Base-by-base conservation (phyloP, 2,329 filamentous ascomycete genomes). In the Cladobotryum protrusum region DNA sequence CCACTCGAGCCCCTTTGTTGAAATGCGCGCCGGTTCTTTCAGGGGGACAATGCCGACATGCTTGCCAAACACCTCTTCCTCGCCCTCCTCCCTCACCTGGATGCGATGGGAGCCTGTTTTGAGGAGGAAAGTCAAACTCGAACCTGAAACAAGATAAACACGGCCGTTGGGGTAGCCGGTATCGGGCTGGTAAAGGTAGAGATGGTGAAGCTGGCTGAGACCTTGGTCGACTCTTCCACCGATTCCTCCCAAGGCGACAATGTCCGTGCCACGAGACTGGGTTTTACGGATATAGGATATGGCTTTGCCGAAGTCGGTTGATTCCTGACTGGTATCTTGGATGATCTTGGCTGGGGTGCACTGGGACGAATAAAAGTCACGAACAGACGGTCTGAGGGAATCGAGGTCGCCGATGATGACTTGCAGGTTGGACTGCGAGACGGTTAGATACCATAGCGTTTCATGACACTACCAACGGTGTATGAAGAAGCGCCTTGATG, bases 201-300 rank as follows among this genome's bases (percentile, higher is more conserved):
- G 76, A 63, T 96, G 88, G 64, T 96, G 89, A 47, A 99, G 77
- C 60, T 95, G 84, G 50, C 89, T 90, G 43, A 99, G 77, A 2
- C 86, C 92, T 65, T 99, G 93, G 67, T 99, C 93, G 14, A 97
- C 87, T 29, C 93, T 83, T 6, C 93, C 93, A 40, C 89, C 89
- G 1, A 97, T 77, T 2, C 91, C 89, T 37, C 92, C 91, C 6
- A 96, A 71, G 35, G 87, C 83, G 12, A 96, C 75, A n/a, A 96
- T 82, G 61, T 92, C 78, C 45, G 77, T 63, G 1, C 61, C 56
- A 18, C 54, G 29, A 5, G 68, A 52, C 39, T 65, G 54, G 24
- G 65, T 58, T 3, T 60, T 58, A 43, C 77, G 77, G 55, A 83
- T 76, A 68, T 77, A 85, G 56, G 67, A 74, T 57, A 86, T 79